These are phyloP conservation scores for Agarophyton chilense DNA, from an alignment of 23 red algal genomes.

Conservation along the genomic window DNA sequence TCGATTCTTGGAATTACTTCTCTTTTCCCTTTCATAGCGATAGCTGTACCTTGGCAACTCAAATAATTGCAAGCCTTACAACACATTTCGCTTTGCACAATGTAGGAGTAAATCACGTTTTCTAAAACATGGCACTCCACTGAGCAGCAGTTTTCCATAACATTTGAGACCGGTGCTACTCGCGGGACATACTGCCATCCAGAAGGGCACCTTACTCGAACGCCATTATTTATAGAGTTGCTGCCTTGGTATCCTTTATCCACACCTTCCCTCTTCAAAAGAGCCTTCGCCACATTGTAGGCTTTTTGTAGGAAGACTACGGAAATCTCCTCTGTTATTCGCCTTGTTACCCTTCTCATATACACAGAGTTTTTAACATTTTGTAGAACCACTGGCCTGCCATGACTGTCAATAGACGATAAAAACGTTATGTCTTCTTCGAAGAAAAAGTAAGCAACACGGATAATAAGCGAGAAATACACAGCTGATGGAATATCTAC, in stretches of 20 bases:
- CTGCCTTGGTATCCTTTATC: background rate
- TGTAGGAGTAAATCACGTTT: background rate
- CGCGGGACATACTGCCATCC: constrained; percentile 7
- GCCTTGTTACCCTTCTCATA: background rate
- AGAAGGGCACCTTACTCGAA: background rate
- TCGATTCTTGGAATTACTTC: background rate
- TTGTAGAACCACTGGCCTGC: background rate
- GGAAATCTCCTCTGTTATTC: background rate
- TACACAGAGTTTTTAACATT: background rate
- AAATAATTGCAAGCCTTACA: background rate
- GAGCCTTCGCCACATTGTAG: background rate
- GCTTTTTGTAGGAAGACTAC: background rate
- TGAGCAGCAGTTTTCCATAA: constrained; percentile 12
- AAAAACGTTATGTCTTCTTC: background rate
- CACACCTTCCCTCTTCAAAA: background rate
- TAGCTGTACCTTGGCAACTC: background rate
- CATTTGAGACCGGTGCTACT: background rate
- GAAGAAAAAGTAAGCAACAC: background rate
- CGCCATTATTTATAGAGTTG: background rate
- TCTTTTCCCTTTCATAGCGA: background rate
- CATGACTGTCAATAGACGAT: constrained; percentile 2
- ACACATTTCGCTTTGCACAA: constrained; percentile 19
- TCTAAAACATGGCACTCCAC: background rate
- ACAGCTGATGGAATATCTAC: background rate
- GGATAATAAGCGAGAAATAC: background rate